These are phyloP conservation scores for Globisporangium paroecandrum DNA, from an alignment of 352 stramenopile species.

Conservation along the genomic window DNA sequence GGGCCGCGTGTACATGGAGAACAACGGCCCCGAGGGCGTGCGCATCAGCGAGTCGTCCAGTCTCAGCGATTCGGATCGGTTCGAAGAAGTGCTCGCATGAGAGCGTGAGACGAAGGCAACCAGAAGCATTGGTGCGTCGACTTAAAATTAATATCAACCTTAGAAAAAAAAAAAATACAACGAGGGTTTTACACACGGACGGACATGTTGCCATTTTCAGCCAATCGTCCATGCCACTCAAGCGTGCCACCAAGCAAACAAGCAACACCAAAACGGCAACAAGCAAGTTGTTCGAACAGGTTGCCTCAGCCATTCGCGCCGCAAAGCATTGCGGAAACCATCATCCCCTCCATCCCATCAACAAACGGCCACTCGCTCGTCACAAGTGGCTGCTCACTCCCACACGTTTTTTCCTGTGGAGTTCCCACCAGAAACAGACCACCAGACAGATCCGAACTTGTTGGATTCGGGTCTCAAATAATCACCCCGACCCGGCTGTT, in stretches of 20 bases:
- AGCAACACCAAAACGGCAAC: background rate
- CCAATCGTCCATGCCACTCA: background rate
- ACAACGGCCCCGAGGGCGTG: slow-evolving; percentile 41
- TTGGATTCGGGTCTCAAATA: background rate
- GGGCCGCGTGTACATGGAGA: slow-evolving; percentile 74
- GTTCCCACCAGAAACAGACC: background rate
- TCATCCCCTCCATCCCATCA: background rate
- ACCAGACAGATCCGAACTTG: background rate
- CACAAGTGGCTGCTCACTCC: background rate
- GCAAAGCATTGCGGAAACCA: background rate
- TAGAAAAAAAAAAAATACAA: background rate
- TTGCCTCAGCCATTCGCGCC: background rate
- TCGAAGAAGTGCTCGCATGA: slow-evolving; percentile 64
- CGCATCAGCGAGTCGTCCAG: slow-evolving; percentile 58
- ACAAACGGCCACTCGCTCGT: background rate
- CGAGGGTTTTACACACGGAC: background rate
- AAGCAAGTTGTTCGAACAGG: background rate
- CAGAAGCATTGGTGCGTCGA: background rate
- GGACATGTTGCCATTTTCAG: background rate
- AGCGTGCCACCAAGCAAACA: slow-evolving; percentile 1
- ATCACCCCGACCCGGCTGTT: background rate
- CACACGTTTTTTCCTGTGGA: slow-evolving; percentile 16
- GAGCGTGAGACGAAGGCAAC: background rate
- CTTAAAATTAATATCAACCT: slow-evolving; percentile 9
- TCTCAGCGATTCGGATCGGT: slow-evolving; percentile 52